These are phyloP conservation scores for Lepidium sativum DNA, from an alignment of 345 rosid species.

Conservation along the genomic window DNA sequence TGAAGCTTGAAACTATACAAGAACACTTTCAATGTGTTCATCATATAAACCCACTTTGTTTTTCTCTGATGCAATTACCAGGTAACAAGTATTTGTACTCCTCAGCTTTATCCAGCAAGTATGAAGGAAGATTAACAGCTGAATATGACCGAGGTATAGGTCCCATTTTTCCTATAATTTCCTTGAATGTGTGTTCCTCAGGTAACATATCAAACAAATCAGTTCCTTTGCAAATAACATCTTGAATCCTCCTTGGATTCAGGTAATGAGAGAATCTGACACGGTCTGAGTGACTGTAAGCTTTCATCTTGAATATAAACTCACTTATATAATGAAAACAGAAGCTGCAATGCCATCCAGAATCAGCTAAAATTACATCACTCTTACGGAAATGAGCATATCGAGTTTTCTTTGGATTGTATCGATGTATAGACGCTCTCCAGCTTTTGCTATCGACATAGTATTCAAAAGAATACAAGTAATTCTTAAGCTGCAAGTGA, in stretches of 20 bases:
- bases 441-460: slow-evolving; percentile 68
- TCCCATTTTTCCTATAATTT: slow-evolving; percentile 84
- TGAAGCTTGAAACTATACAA: slow-evolving; percentile 24
- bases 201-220: slow-evolving; percentile 89
- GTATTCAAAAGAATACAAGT: slow-evolving; percentile 79
- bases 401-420: slow-evolving; percentile 49
- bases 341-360: slow-evolving; percentile 98
- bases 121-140: slow-evolving; percentile 74
- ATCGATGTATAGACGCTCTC: slow-evolving; percentile 82
- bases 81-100: slow-evolving; percentile 67
- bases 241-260: slow-evolving; percentile 70
- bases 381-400: slow-evolving; percentile 82
- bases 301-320: slow-evolving; percentile 90
- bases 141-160: slow-evolving; percentile 69
- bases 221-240: slow-evolving; percentile 68
- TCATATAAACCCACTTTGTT: slow-evolving; percentile 30
- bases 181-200: slow-evolving; percentile 80
- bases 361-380: slow-evolving; percentile 52
- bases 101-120: slow-evolving; percentile 56
- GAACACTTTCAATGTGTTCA: slow-evolving; percentile 1
- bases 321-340: slow-evolving; percentile 71
- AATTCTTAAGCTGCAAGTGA: slow-evolving; percentile 79
- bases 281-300: slow-evolving; percentile 87
- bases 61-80: slow-evolving; percentile 68
- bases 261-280: slow-evolving; percentile 78